Percentiles rank a stretch among this genome's conserved stretches.
phyloP scores from a whole-genome alignment of 1,284 basidiomycete species.

The Prillingera fragicola region DNA sequence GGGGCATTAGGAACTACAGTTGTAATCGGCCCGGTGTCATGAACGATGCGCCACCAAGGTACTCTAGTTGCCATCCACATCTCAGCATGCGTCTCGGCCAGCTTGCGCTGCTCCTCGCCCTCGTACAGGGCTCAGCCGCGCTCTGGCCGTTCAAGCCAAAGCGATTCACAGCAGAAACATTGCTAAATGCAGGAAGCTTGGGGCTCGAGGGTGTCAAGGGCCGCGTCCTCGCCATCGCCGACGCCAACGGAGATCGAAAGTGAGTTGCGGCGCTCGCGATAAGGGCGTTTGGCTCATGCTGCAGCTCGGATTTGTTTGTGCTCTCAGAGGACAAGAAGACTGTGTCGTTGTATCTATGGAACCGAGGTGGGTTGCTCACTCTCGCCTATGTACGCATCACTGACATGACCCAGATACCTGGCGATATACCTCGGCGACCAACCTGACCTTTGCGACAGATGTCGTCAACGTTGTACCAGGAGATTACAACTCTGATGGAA shows the following conservation, averaged over 20 bases:
- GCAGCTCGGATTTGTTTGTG: conserved; percentile 73
- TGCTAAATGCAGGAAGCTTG: conserved; percentile 73
- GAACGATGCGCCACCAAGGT: too few species aligned
- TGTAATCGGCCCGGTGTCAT: too few species aligned
- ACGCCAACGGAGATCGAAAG: conserved; percentile 94
- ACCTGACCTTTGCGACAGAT: conserved; percentile 52
- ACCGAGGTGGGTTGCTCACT: conserved; percentile 58
- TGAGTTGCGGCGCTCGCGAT: conserved; percentile 54
- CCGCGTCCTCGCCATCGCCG: conserved; percentile 80
- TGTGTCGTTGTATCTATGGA: conserved; percentile 73
- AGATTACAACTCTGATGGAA: conserved; percentile 88
- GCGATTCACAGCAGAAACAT: conserved; percentile 76
- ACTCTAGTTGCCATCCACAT: not conserved
- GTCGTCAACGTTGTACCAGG: conserved; percentile 74
- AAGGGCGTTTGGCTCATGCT: conserved; percentile 6
- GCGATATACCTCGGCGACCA: conserved; percentile 29
- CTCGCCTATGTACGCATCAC: not conserved
- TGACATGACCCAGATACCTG: conserved; percentile 52
- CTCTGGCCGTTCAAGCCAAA: conserved; percentile 75
- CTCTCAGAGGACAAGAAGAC: conserved; percentile 67
- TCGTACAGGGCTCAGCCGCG: conserved; percentile 6
- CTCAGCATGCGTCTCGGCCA: conserved; percentile 7
- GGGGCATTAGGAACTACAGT: too few species aligned
- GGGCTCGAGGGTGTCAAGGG: conserved; percentile 63
- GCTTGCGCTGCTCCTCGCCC: conserved; percentile 8